phyloP scores from a whole-genome alignment of 1,284 basidiomycete species.

The Stereum hirsutum region DNA sequence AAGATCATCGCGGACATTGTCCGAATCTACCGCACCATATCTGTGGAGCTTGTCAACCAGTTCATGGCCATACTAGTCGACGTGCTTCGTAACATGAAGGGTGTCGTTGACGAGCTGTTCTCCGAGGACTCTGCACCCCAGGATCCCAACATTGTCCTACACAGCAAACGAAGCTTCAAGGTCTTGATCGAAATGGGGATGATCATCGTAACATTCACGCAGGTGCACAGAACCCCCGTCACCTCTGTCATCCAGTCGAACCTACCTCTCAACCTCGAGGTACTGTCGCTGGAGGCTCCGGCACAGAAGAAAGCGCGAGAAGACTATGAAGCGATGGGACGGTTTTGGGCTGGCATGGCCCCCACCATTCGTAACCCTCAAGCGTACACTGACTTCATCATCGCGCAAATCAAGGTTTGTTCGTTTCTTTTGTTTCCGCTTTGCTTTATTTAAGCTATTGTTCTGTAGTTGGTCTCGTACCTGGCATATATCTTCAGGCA shows the following conservation, averaged over 20 bases:
- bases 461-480: slow-evolving; percentile 80
- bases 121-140: slow-evolving; percentile 48
- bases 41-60: slow-evolving; percentile 73
- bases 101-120: slow-evolving; percentile 73
- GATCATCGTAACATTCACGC: slow-evolving; percentile 87
- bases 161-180: slow-evolving; percentile 87
- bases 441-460: not conserved
- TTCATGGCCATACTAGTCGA: slow-evolving; percentile 77
- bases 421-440: not conserved
- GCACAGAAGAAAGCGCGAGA: slow-evolving; percentile 82
- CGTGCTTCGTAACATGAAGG: slow-evolving; percentile 71
- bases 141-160: slow-evolving; percentile 50
- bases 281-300: slow-evolving; percentile 75
- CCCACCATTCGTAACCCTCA: slow-evolving; percentile 67
- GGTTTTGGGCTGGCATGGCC: slow-evolving; percentile 84
- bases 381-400: slow-evolving; percentile 84
- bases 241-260: slow-evolving; percentile 67
- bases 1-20: slow-evolving; percentile 87
- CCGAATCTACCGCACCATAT: slow-evolving; percentile 60
- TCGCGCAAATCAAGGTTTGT: slow-evolving; percentile 85
- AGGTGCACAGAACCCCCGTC: slow-evolving; percentile 66
- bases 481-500: slow-evolving; percentile 87
- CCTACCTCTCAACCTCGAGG: slow-evolving; percentile 68
- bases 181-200: slow-evolving; percentile 93
- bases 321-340: slow-evolving; percentile 71